Conservation (phyloP, 2,329 filamentous ascomycete species). For the Aureobasidium sp. region DNA sequence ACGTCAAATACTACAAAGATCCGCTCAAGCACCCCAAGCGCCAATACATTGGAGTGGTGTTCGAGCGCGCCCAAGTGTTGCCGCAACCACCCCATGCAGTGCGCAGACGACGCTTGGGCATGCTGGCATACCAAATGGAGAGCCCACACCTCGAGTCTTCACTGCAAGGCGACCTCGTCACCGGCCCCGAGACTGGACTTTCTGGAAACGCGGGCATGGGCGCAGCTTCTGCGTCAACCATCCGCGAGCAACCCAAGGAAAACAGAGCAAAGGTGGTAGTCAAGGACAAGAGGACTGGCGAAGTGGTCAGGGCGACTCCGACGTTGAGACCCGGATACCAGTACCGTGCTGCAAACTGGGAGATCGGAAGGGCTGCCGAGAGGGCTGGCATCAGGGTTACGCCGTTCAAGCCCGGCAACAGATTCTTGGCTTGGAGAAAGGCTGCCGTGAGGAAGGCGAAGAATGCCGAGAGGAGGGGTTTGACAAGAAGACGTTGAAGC, state of each 20-base stretch:
- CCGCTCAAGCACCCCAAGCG: constrained; percentile 72
- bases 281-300: constrained; percentile 21
- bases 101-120: constrained; percentile 65
- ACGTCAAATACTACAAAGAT: constrained; percentile 95
- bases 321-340: constrained; percentile 50
- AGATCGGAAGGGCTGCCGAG: constrained; percentile 57
- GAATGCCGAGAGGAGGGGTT: constrained; percentile 46
- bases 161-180: constrained; percentile 16
- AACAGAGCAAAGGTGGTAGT: constrained; percentile 20
- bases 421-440: constrained; percentile 60
- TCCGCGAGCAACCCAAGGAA: constrained; percentile 18
- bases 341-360: constrained; percentile 57
- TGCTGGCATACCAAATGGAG: constrained; percentile 47
- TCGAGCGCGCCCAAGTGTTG: constrained; percentile 71
- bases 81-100: constrained; percentile 68
- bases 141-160: constrained; percentile 6
- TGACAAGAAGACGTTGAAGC: constrained; percentile 34
- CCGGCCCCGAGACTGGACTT: constrained; percentile 14
- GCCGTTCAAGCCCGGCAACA: constrained; percentile 49
- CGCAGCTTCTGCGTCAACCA: constrained; percentile 19
- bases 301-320: constrained; percentile 26
- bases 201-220: constrained; percentile 16
- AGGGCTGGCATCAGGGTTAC: constrained; percentile 49
- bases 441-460: constrained; percentile 41
- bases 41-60: constrained; percentile 90